Evolutionary conservation across 2,329 filamentous ascomycete genomes (phyloP), one percentile per base, ranked within the genome.

Genomic region (Microcyclospora pomicola): DNA sequence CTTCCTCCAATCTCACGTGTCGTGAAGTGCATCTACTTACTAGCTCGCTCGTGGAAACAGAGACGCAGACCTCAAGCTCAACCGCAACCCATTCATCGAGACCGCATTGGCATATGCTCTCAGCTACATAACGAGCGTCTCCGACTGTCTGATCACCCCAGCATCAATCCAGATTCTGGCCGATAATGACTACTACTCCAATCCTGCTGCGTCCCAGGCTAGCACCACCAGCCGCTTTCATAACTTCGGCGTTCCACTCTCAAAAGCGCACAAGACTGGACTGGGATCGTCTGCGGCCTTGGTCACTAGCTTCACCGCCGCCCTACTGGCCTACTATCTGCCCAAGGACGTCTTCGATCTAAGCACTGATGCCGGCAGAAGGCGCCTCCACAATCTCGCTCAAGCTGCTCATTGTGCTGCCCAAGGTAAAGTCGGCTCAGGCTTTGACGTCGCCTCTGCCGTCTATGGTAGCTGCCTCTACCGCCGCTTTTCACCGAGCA

Each of bases 101-200:
- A 93, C 85, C 9, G 82, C 91, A 1, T 71, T 98, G 41, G 77
- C 72, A 61, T 96, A 93, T 65, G 82, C 75, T 39, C 72, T 96
- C 50, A 91, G 81, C 39, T 95, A 94, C 63, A 77, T 84, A 58
- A 69, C 60, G 54, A 62, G 59, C 56, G 64, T 61, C 48, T 64
- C 48, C 47, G 66, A 46, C 52, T 62, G 49, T 45, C 71, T 63
- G 54, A 76, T 91, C 53, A 70, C 71, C 11, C 75, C 86, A 3
- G 65, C 80, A 24, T 75, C 75, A 11, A 74, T 96, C 58, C 86
- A 82, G 43, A 88, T 98, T 57, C 73, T 96, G 28, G 88, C 91
- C 42, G 86, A 95, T 63, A 87, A 91, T 55, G 84, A 92, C 65
- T 98, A 98, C 71, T 98, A 96, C 67, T 95, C 91, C 4, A 76